Base-by-base conservation (phyloP, 805 yeast genomes). In the Candida arabinofermentans region DNA sequence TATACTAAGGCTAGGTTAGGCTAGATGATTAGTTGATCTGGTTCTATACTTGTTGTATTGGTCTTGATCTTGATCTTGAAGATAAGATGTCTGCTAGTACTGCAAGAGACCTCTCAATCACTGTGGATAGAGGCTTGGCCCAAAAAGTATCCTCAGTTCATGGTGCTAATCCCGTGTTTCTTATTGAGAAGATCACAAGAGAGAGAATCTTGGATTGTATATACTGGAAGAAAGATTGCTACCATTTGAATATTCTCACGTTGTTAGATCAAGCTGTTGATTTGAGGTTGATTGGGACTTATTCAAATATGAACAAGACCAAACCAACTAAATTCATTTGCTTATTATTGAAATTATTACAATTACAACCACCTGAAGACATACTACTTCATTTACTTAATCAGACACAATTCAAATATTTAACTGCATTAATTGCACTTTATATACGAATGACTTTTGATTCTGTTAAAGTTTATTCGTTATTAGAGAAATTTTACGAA, bases 291-390 rank as follows among this genome's bases (percentile, higher is more conserved):
- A 60, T 86, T 4, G 91, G 87, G 0, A 57, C 65, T 1, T 64
- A 64, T 43, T 40, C 51, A 2, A 61, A 62, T 34, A 29, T 37
- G 10, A 51, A 74, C 38, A 66, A 65, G 18, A 78, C 79, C 24
- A 62, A 77, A 46, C 93, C 95, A 0, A 69, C 84, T 14, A 82
- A 81, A 12, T 88, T 87, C 51, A 57, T 86, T n/a, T 81, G 95
- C 55, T 70, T 95, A 34, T 60, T 88, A 26, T 77, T 87, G 54
- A 79, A 91, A 48, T 58, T 91, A 43, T 68, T 90, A 4, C 95
- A 91, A 59, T 61, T 93, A 14, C 78, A 78, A 47, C 97, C 97
- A 0, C 53, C 71, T 1, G 53, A 56, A 9, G 85, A 78, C 4
- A 76, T 86, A 4, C 55, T 86, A 2, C 55, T 65, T 14, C 72